Conservation (phyloP, 345 rosid species). For the Salix exigua region DNA sequence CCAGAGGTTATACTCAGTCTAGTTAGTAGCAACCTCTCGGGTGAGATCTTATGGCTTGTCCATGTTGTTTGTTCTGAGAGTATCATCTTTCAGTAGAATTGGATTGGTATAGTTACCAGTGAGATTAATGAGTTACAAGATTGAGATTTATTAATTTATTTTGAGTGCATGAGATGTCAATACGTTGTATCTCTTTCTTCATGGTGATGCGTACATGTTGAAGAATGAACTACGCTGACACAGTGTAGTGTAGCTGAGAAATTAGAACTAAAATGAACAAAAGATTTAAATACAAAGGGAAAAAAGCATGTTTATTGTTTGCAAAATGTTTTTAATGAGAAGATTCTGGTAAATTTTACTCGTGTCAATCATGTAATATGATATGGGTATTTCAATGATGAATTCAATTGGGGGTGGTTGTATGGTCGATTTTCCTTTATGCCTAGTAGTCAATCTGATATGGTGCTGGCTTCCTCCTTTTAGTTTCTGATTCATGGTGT, state of each 20-base stretch:
- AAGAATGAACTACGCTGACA: no score
- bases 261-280: no score
- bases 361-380: no score
- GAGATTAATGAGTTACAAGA: neutral
- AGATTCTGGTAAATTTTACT: no score
- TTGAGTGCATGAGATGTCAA: neutral
- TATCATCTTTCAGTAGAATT: neutral
- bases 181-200: neutral
- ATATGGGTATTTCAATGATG: no score
- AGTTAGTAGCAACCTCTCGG: neutral
- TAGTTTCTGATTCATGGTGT: neutral
- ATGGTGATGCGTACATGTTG: neutral
- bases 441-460: neutral
- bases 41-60: neutral
- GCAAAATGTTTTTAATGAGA: no score
- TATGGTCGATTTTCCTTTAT: neutral
- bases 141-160: neutral
- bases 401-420: no score
- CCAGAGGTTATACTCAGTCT: neutral
- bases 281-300: no score
- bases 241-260: no score
- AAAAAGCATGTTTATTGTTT: no score
- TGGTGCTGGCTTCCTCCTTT: neutral
- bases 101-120: neutral
- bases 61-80: neutral